phyloP scores from a whole-genome alignment of 2,329 filamentous ascomycete species.

The Metarhizium humberi region DNA sequence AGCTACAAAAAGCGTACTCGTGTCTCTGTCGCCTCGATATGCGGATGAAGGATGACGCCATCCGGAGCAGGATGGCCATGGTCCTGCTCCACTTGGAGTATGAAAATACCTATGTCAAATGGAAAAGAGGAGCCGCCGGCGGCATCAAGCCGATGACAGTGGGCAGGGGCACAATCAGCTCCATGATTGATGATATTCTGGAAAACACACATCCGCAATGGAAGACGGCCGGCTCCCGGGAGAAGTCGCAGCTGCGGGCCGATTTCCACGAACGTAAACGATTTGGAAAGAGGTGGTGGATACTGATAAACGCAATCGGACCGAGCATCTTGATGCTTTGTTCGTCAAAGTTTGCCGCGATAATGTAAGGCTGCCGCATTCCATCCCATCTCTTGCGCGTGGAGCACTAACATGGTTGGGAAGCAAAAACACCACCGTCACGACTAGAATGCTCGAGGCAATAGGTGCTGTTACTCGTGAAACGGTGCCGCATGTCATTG shows the following conservation, averaged over 20 bases:
- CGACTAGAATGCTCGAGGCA: too few relatives aligned
- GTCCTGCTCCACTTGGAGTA: slow-evolving; percentile 2
- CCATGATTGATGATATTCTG: slow-evolving; percentile 2
- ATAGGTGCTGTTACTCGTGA: too few relatives aligned
- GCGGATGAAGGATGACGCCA: slow-evolving; percentile 4
- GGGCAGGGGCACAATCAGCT: slow-evolving; percentile 1
- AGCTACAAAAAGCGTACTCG: slow-evolving; percentile 1
- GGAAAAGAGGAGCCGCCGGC: not conserved
- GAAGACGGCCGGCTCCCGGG: not conserved
- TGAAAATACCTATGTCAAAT: not conserved
- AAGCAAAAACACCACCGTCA: too few relatives aligned
- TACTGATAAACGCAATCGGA: not conserved
- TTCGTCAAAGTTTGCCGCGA: too few relatives aligned
- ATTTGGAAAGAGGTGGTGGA: slow-evolving; percentile 4
- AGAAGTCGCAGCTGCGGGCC: not conserved
- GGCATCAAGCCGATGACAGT: not conserved
- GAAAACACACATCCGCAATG: not conserved
- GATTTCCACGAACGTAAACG: slow-evolving; percentile 5
- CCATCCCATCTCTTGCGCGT: too few relatives aligned
- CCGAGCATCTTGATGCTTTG: too few relatives aligned
- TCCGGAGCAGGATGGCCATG: slow-evolving; percentile 3
- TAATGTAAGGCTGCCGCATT: too few relatives aligned
- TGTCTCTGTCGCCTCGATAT: slow-evolving; percentile 1
- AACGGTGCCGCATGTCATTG: too few relatives aligned
- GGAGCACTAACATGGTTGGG: too few relatives aligned